Evolutionary conservation across 2,329 filamentous ascomycete species (phyloP), one percentile per base, ranked within the genome.

Genomic region (Magnaporthiopsis poae): DNA sequence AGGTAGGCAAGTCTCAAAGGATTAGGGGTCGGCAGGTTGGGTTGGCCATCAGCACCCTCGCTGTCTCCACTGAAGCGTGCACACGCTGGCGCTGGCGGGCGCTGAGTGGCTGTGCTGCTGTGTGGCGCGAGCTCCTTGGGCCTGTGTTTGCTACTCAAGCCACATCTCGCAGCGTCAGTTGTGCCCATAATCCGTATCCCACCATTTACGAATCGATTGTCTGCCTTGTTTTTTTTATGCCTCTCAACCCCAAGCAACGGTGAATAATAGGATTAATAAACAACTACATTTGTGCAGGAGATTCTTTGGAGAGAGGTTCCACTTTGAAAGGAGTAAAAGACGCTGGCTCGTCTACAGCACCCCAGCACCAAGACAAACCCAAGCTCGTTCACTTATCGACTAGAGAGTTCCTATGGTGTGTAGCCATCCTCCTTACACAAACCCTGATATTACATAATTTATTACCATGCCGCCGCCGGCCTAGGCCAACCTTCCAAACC

Each of bases 401-500:
- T 25, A n/a, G 11, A 56, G 46, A 21, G n/a, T 8, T 25, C 21
- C n/a, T 5, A 56, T 56, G 46, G 46, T 56, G 13, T 56, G 46
- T 25, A 46, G 0, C 39, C 13, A 5, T 36, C 11, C 35, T 36
- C 35, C 35, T 13, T 2, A 36, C 11, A 36, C 35, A 56, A 18
- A 5, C 46, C 46, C 46, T 25, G 8, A 2, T 25, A 56, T n/a
- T 25, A 56, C 46, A 21, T n/a, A n/a, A 25, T 56, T 18, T 25
- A 36, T 59, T n/a, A 59, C 21, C 35, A 36, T 11, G 4, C n/a
- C 9, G 4, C 39, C 12, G 12, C 35, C 5, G 21, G 12, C 21
- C 7, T 31, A 90, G 80, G 90, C 90, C 59, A 93, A 88, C 75
- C 86, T 98, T 65, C 95, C 95, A 52, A 98, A 99, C 75, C 84